Conservation (phyloP, 2,329 filamentous ascomycete genomes). For the Fusarium sp. region DNA sequence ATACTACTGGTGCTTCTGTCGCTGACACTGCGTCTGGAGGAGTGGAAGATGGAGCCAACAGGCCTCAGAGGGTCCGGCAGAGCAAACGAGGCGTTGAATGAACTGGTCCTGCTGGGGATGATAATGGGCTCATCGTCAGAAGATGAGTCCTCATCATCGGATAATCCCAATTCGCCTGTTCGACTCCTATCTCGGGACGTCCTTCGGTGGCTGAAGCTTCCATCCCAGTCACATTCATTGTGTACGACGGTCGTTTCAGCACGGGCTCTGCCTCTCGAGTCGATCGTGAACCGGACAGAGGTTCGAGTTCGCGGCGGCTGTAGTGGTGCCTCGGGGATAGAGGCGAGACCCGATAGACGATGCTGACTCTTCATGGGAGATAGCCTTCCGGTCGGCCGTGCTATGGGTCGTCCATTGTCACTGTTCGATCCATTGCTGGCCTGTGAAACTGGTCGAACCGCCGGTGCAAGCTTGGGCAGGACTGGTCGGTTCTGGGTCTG, state of each 20-base stretch:
- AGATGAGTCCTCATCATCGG: conserved; percentile 67
- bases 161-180: conserved; percentile 58
- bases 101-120: conserved; percentile 69
- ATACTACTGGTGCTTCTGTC: conserved; percentile 61
- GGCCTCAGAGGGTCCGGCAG: conserved; percentile 66
- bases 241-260: conserved; percentile 64
- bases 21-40: conserved; percentile 61
- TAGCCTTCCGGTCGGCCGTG: conserved; percentile 59
- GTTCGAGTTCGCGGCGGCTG: conserved; percentile 60
- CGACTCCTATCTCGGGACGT: conserved; percentile 46
- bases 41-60: conserved; percentile 61
- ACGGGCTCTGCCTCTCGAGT: conserved; percentile 69
- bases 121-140: conserved; percentile 74
- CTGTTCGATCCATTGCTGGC: conserved; percentile 47
- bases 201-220: conserved; percentile 44
- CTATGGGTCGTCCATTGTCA: conserved; percentile 50
- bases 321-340: conserved; percentile 66
- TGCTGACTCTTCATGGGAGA: conserved; percentile 66
- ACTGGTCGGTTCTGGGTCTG: conserved; percentile 52
- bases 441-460: conserved; percentile 53
- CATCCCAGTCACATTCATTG: conserved; percentile 46
- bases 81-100: conserved; percentile 67
- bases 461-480: conserved; percentile 62
- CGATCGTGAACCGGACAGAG: conserved; percentile 73
- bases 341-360: conserved; percentile 64